phyloP scores from a whole-genome alignment of 1,139 yeast species.

The Debaryomyces sp. region DNA sequence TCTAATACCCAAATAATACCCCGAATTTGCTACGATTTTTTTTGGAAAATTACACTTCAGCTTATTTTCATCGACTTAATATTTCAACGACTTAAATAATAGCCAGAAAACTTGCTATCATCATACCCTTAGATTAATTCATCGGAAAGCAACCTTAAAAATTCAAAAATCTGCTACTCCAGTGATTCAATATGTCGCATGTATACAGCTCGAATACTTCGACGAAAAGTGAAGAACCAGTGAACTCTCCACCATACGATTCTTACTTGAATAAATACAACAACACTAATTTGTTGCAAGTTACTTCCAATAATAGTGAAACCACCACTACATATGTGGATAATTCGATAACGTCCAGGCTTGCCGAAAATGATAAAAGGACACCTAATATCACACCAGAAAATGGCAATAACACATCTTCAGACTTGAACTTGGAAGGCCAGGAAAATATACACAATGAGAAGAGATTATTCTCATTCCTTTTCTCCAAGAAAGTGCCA shows the following conservation, averaged over 20 bases:
- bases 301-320: slow-evolving; percentile 4
- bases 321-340: slow-evolving; percentile 9
- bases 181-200: slow-evolving; percentile 5
- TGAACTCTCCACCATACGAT: slow-evolving; percentile 8
- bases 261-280: slow-evolving; percentile 4
- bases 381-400: not conserved
- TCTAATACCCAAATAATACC: slow-evolving; percentile 2
- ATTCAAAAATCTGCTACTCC: not conserved
- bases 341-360: slow-evolving; percentile 2
- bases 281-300: slow-evolving; percentile 5
- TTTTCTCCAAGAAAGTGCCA: slow-evolving; percentile 40
- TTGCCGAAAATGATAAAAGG: not conserved
- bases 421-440: slow-evolving; percentile 13
- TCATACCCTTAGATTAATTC: not conserved
- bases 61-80: not conserved
- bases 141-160: not conserved
- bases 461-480: slow-evolving; percentile 33
- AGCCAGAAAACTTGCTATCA: not conserved
- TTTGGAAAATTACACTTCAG: not conserved
- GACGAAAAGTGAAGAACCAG: not conserved
- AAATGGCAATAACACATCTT: not conserved
- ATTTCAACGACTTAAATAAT: not conserved
- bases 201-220: slow-evolving; percentile 1
- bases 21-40: not conserved
- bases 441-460: slow-evolving; percentile 25